Evolutionary conservation across 129 eudicot genomes (phyloP).

Genomic region (Tagetes patula): DNA sequence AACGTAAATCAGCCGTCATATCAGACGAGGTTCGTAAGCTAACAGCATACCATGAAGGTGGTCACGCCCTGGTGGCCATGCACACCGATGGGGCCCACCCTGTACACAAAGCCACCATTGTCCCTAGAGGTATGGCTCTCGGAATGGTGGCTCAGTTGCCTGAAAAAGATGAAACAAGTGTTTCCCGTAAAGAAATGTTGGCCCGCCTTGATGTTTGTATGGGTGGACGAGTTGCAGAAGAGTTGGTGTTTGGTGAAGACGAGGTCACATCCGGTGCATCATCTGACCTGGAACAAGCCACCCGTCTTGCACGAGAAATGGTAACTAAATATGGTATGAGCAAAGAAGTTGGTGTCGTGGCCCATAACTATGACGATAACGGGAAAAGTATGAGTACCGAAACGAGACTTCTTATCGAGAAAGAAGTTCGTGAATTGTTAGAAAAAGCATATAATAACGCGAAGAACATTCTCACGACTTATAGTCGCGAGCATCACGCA

Average conservation of each 20-base stretch:
- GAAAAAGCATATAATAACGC: constrained; percentile 84
- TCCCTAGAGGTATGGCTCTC: constrained; percentile 85
- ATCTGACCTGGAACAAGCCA: constrained; percentile 74
- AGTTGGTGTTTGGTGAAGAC: constrained; percentile 86
- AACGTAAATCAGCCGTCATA: constrained; percentile 91
- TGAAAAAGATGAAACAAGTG: constrained; percentile 79
- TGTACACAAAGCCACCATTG: constrained; percentile 96
- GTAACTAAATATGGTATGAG: constrained; percentile 97
- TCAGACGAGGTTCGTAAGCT: constrained; percentile 80
- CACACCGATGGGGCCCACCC: constrained; percentile 95
- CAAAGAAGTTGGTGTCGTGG: constrained; percentile 72
- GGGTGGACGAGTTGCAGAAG: constrained; percentile 99
- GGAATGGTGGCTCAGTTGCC: constrained; percentile 96
- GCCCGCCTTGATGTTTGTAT: constrained; percentile 87
- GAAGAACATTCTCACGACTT: constrained; percentile 60
- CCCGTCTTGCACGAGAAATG: constrained; percentile 84
- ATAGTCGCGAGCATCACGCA: constrained; percentile 68
- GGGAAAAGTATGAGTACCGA: constrained; percentile 96
- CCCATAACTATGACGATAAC: constrained; percentile 82
- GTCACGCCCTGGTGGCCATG: constrained; percentile 91
- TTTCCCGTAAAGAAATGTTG: constrained; percentile 89
- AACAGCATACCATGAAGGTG: constrained; percentile 96
- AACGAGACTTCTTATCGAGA: constrained; percentile 73
- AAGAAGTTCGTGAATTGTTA: constrained; percentile 70
- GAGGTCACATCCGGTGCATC: constrained; percentile 98